These are phyloP conservation scores for Limonium bicolor DNA, from an alignment of 148 eudicot species.

Conservation along the genomic window DNA sequence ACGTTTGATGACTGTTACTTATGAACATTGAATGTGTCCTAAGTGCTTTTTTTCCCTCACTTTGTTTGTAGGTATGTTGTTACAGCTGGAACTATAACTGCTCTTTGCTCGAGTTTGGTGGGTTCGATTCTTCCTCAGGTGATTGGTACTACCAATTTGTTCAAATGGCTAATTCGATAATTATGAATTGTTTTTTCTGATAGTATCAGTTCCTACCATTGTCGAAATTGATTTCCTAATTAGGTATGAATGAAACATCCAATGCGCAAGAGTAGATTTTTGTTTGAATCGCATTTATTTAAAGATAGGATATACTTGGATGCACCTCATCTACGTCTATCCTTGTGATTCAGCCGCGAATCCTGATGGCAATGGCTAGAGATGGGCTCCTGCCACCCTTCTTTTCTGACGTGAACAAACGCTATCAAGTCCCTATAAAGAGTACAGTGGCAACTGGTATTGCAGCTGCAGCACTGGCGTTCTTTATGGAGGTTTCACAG, in stretches of 20 bases:
- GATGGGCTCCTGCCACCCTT: constrained; percentile 89
- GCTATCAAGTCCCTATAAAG: constrained; percentile 76
- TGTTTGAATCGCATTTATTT: neutral
- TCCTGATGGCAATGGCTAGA: constrained; percentile 96
- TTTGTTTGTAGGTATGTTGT: constrained; percentile 35
- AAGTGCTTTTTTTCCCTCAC: neutral
- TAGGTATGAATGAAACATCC: no score
- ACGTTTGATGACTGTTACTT: constrained; percentile 1
- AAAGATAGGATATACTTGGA: neutral
- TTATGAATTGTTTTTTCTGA: no score
- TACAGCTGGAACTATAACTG: constrained; percentile 45
- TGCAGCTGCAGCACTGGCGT: constrained; percentile 54
- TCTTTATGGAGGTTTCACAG: constrained; percentile 78
- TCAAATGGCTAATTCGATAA: no score
- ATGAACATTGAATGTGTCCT: neutral
- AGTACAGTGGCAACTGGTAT: constrained; percentile 62
- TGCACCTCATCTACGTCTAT: no score
- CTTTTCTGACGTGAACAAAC: constrained; percentile 66
- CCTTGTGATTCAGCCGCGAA: constrained; percentile 51
- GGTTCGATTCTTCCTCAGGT: constrained; percentile 74
- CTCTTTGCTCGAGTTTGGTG: constrained; percentile 54
- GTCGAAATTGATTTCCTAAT: no score
- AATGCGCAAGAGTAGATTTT: neutral
- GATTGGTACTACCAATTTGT: no score
- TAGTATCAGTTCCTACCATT: no score